Evolutionary conservation across 306 rosid genomes (phyloP).

Genomic region (Medicago ruthenica): DNA sequence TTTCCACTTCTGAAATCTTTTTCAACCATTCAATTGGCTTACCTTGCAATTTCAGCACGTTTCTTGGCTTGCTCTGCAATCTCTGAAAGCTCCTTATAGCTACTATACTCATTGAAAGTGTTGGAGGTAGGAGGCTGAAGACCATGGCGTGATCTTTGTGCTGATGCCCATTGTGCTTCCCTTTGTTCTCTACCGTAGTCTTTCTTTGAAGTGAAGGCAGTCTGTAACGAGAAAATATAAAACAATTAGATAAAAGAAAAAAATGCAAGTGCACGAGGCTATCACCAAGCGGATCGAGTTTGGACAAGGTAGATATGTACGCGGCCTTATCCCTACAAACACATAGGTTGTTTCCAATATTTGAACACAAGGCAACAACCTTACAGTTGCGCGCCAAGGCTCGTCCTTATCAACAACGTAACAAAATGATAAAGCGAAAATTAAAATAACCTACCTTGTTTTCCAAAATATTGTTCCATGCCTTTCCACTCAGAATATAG

Average conservation of each 20-base stretch:
- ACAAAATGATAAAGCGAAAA: constrained; percentile 3
- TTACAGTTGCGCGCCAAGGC: neutral
- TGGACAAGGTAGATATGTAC: too few relatives aligned
- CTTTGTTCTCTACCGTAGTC: constrained; percentile 95
- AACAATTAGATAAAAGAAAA: neutral
- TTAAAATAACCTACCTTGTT: constrained; percentile 9
- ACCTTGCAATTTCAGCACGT: constrained; percentile 95
- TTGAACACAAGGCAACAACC: neutral
- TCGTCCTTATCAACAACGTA: neutral
- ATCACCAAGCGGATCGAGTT: neutral
- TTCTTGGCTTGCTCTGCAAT: constrained; percentile 92
- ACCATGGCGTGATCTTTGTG: constrained; percentile 89
- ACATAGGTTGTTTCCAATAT: too few relatives aligned
- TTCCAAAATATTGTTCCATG: constrained; percentile 55
- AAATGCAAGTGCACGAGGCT: neutral
- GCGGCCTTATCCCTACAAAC: too few relatives aligned
- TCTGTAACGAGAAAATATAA: constrained; percentile 53
- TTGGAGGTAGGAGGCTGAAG: constrained; percentile 75
- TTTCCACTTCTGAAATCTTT: too few relatives aligned
- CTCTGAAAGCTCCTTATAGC: constrained; percentile 87
- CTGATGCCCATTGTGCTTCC: constrained; percentile 95
- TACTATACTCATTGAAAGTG: constrained; percentile 61
- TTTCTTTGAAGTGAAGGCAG: constrained; percentile 94
- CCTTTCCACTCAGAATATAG: constrained; percentile 77
- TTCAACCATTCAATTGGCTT: constrained; percentile 24